Evolutionary conservation across 2,329 filamentous ascomycete species (phyloP), one percentile per base, ranked within the genome.

Genomic region (Davidsoniella neocaledoniae): DNA sequence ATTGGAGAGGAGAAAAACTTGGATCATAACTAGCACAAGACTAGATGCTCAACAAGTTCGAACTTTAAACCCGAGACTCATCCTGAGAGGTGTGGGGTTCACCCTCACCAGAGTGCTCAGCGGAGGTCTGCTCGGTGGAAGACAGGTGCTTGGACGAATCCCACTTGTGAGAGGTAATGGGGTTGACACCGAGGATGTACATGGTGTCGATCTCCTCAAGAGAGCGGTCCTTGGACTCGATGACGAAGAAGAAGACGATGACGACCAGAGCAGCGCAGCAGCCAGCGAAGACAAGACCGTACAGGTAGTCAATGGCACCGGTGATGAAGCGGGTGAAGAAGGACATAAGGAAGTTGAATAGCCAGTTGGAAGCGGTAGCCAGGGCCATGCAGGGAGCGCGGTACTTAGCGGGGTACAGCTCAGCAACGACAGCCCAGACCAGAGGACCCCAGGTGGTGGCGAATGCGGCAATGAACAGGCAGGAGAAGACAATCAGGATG

Each of bases 201-300:
- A 86, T 86, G 52, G 74, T 79, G 62, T 86, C 83, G 50, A 86
- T 79, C 63, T 86, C 81, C 65, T 86, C 83, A 16, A 87, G 71
- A 1, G 74, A 77, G 29, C 81, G 73, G 57, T 80, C 80, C 63
- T 82, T 79, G 54, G 74, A 79, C 65, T 86, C 82, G 58, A 80
- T 79, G 55, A 86, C 71, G 64, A 84, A 84, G 69, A 86, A 82
- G 69, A 79, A 86, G 52, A 86, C 80, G 46, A 85, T 70, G 16
- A 75, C 57, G 4, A 78, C 70, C 17, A 78, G 76, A 8, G 71
- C 70, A 51, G 76, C 73, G 59, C 78, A 79, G 61, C 79, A 83
- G 4, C 72, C 77, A 0, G 79, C 81, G 60, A 85, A 85, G 38
- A 86, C 74, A 52, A 84, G 76, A 29, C 81, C 81, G 60, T 83